A percentile compares a stretch with the other conserved stretches of the same genome.
These are phyloP conservation scores for Xylaria intraflava DNA, from an alignment of 495 filamentous ascomycete genomes.

Conservation along the genomic window DNA sequence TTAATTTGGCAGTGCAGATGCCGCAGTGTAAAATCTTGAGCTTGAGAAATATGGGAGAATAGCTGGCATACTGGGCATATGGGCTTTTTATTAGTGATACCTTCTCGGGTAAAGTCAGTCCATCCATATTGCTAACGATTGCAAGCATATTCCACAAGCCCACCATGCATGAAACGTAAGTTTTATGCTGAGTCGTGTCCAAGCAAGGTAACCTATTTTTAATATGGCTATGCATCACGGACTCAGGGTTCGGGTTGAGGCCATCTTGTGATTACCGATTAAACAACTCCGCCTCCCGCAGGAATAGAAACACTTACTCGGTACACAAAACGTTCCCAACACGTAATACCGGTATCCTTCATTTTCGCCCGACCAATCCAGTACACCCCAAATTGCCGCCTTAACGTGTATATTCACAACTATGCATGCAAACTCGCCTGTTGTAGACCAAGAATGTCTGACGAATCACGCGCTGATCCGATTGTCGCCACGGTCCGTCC, in stretches of 20 bases:
- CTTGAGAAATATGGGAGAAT: background rate
- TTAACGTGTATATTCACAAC: background rate
- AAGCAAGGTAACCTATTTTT: slow-evolving; percentile 12
- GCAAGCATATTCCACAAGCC: background rate
- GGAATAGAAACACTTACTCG: background rate
- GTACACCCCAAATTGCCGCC: background rate
- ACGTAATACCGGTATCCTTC: background rate
- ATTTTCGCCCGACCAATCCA: background rate
- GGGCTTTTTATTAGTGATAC: background rate
- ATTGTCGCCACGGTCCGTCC: slow-evolving; percentile 3
- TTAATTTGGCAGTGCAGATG: background rate
- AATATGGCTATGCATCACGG: background rate
- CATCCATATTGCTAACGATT: background rate
- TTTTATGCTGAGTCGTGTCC: background rate
- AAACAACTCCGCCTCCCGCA: too few relatives aligned
- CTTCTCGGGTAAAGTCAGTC: background rate
- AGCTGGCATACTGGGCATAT: background rate
- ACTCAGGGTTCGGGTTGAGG: too few relatives aligned
- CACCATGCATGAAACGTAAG: background rate
- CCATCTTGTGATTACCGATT: background rate
- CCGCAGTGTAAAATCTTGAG: background rate
- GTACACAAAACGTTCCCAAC: too few relatives aligned
- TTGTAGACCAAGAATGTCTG: background rate
- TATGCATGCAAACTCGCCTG: slow-evolving; percentile 1
- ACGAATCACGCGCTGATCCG: background rate